phyloP scores from a whole-genome alignment of 2,329 filamentous ascomycete genomes.

The Penicillium sclerotiorum region DNA sequence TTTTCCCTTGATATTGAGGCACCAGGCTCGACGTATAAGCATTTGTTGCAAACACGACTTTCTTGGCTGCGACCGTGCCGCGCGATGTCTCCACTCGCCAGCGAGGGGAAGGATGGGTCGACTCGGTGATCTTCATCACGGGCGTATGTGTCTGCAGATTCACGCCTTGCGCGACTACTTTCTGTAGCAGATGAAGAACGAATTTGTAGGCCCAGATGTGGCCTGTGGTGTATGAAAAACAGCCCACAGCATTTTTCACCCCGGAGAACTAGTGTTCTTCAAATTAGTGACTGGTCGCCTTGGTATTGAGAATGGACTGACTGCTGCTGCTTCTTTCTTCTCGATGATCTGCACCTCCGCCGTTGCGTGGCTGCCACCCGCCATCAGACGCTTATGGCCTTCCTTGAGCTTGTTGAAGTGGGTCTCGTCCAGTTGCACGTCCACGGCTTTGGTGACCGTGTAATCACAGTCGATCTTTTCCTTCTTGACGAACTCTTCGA shows the following conservation, averaged over 20 bases:
- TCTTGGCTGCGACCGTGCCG: slow-evolving; percentile 64
- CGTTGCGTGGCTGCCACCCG: slow-evolving; percentile 28
- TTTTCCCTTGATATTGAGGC: slow-evolving; percentile 67
- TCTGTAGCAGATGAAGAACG: slow-evolving; percentile 70
- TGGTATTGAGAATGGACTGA: slow-evolving; percentile 8
- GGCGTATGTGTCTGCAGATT: slow-evolving; percentile 59
- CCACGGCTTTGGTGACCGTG: slow-evolving; percentile 40
- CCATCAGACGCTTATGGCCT: slow-evolving; percentile 31
- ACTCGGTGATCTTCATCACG: slow-evolving; percentile 36
- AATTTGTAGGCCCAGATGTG: slow-evolving; percentile 72
- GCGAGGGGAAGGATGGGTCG: slow-evolving; percentile 19
- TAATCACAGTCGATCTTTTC: slow-evolving; percentile 50
- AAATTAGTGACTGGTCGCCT: no score
- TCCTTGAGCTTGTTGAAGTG: slow-evolving; percentile 35
- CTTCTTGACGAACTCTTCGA: slow-evolving; percentile 43
- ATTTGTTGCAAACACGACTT: slow-evolving; percentile 79
- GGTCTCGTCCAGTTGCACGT: slow-evolving; percentile 39
- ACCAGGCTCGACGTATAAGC: slow-evolving; percentile 78
- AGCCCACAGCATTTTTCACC: slow-evolving; percentile 40
- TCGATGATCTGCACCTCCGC: slow-evolving; percentile 30
- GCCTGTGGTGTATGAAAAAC: slow-evolving; percentile 36
- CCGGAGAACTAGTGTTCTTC: slow-evolving; percentile 34
- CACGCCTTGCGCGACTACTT: slow-evolving; percentile 52
- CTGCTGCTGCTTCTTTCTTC: slow-evolving; percentile 28
- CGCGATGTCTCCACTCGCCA: slow-evolving; percentile 70